A percentile compares a stretch with the other conserved stretches of the same genome.
Evolutionary conservation across 805 yeast genomes (phyloP).

Genomic region (Starmerella bombicola): DNA sequence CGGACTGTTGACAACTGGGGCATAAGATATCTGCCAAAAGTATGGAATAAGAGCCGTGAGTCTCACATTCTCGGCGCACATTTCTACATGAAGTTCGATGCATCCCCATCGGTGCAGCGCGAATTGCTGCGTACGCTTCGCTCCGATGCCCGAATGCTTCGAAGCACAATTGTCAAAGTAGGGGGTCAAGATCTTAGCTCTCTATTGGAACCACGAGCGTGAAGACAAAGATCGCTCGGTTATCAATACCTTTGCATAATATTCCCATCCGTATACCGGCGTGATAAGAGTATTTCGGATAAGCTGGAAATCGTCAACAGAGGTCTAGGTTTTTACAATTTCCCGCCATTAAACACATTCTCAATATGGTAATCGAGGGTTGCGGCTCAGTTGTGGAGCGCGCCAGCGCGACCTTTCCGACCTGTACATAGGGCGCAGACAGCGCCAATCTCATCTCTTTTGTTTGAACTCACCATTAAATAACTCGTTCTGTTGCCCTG

Average conservation of each 20-base stretch:
- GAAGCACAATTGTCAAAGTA: conserved; percentile 54
- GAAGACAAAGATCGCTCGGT: no score
- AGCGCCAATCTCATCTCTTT: no score
- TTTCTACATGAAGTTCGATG: conserved; percentile 75
- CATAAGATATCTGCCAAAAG: conserved; percentile 60
- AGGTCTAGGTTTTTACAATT: no score
- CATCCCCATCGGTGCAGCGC: conserved; percentile 72
- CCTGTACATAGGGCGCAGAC: no score
- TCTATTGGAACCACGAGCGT: conserved; percentile 15
- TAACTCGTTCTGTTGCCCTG: no score
- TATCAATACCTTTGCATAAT: no score
- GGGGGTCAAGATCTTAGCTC: conserved; percentile 25
- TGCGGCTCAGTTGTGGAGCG: neutral
- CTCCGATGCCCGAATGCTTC: conserved; percentile 80
- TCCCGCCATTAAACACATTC: neutral
- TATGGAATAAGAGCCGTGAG: conserved; percentile 76
- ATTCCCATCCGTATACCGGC: no score
- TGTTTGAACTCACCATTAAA: no score
- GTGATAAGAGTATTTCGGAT: no score
- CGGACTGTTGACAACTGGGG: conserved; percentile 74
- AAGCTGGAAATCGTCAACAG: no score
- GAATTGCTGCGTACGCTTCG: conserved; percentile 70
- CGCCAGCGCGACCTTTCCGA: neutral
- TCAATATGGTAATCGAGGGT: neutral
- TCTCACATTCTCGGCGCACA: conserved; percentile 83